A percentile compares a stretch with the other conserved stretches of the same genome.
These are phyloP conservation scores for Pestalotiopsis sp. DNA, from an alignment of 2,329 filamentous ascomycete genomes.

Conservation along the genomic window DNA sequence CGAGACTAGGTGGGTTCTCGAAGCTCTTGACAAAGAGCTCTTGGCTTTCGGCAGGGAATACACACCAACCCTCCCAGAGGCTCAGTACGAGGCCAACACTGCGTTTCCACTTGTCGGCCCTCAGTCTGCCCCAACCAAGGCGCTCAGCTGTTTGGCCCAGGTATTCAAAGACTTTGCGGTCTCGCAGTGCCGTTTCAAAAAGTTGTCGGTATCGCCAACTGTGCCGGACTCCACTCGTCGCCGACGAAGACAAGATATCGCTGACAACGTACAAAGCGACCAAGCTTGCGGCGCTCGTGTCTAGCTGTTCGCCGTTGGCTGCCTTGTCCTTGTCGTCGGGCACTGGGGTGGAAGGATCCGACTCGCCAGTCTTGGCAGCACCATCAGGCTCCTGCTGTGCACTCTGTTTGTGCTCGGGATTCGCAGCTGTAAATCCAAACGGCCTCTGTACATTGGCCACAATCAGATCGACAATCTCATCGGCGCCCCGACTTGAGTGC, in stretches of 20 bases:
- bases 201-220: constrained; percentile 85
- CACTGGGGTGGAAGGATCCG: constrained; percentile 36
- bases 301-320: constrained; percentile 41
- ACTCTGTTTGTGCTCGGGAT: constrained; percentile 53
- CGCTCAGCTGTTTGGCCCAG: constrained; percentile 74
- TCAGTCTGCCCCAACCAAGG: constrained; percentile 76
- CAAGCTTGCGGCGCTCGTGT: constrained; percentile 73
- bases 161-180: constrained; percentile 69
- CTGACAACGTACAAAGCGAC: constrained; percentile 77
- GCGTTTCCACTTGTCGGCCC: constrained; percentile 82
- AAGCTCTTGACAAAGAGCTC: constrained; percentile 72
- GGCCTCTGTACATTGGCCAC: constrained; percentile 80
- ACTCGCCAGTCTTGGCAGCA: constrained; percentile 29
- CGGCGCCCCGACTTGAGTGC: constrained; percentile 80
- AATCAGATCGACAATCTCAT: constrained; percentile 90
- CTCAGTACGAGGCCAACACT: constrained; percentile 70
- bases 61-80: constrained; percentile 72
- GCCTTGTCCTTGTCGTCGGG: constrained; percentile 31
- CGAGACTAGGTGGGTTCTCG: constrained; percentile 64
- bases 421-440: constrained; percentile 72
- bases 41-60: constrained; percentile 74
- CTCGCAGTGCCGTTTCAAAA: constrained; percentile 72
- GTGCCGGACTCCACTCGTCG: constrained; percentile 76
- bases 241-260: constrained; percentile 79
- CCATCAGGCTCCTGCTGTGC: constrained; percentile 39